Percentiles rank a stretch among this genome's conserved stretches.
These are phyloP conservation scores for Fusarium continuum DNA, from an alignment of 2,329 filamentous ascomycete species.

Conservation along the genomic window DNA sequence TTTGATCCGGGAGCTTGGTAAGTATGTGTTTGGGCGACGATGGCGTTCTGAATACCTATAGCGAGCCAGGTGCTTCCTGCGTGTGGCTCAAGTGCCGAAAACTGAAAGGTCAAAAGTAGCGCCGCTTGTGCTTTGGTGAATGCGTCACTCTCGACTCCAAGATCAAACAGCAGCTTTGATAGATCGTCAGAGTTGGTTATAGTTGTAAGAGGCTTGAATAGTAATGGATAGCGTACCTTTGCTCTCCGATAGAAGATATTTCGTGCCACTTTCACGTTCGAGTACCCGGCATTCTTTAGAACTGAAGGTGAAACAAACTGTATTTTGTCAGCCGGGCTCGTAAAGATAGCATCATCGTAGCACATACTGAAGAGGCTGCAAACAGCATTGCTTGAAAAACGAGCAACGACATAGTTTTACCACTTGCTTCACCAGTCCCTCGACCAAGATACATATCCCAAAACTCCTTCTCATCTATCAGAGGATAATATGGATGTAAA, in stretches of 20 bases:
- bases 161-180: conserved; percentile 19
- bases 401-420: conserved; percentile 11
- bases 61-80: conserved; percentile 32
- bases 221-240: background rate
- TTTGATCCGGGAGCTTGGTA: conserved; percentile 6
- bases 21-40: conserved; percentile 23
- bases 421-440: background rate
- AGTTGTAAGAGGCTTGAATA: background rate
- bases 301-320: conserved; percentile 30
- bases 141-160: conserved; percentile 16
- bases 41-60: conserved; percentile 24
- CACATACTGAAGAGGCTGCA: conserved; percentile 23
- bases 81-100: conserved; percentile 27
- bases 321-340: background rate
- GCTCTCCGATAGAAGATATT: conserved; percentile 30
- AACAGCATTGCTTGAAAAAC: conserved; percentile 27
- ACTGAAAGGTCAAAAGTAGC: conserved; percentile 26
- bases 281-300: conserved; percentile 30
- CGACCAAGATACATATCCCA: conserved; percentile 25
- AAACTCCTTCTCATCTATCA: conserved; percentile 23
- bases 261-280: conserved; percentile 23
- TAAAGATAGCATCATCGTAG: accelerated
- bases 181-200: too few species aligned
- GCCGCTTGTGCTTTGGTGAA: conserved; percentile 28
- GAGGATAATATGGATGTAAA: conserved; percentile 26